Conservation (phyloP, 176 grass and related monocot genomes). For the Rhynchospora pubera region DNA sequence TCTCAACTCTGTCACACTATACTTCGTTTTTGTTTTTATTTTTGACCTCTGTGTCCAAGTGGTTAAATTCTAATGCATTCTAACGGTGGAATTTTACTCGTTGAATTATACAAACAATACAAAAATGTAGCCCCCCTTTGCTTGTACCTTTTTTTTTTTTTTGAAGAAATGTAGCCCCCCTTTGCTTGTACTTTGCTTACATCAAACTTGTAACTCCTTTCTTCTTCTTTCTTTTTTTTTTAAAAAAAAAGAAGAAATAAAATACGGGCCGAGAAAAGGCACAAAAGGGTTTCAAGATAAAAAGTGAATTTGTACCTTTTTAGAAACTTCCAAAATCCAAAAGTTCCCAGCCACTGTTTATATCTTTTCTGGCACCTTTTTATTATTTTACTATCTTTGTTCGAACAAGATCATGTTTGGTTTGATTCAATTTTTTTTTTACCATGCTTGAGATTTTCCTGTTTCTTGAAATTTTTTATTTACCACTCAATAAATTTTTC, state of each 20-base stretch:
- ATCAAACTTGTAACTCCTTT: neutral
- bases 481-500: too few relatives aligned
- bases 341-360: neutral
- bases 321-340: slow-evolving; percentile 4
- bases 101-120: neutral
- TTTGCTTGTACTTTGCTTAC: neutral
- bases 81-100: neutral
- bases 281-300: neutral
- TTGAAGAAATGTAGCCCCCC: neutral
- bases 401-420: neutral
- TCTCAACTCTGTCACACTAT: neutral
- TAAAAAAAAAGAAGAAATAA: neutral
- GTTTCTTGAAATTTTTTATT: neutral
- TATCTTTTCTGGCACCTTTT: neutral
- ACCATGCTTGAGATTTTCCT: neutral
- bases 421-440: neutral
- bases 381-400: neutral
- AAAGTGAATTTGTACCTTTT: neutral
- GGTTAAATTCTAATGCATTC: neutral
- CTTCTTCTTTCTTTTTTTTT: too few relatives aligned
- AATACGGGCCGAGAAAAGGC: neutral
- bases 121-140: neutral
- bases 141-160: neutral
- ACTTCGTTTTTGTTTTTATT: neutral
- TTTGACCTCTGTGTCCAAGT: neutral